These are phyloP conservation scores for Didymella segeticola DNA, from an alignment of 2,329 filamentous ascomycete species.

Conservation along the genomic window DNA sequence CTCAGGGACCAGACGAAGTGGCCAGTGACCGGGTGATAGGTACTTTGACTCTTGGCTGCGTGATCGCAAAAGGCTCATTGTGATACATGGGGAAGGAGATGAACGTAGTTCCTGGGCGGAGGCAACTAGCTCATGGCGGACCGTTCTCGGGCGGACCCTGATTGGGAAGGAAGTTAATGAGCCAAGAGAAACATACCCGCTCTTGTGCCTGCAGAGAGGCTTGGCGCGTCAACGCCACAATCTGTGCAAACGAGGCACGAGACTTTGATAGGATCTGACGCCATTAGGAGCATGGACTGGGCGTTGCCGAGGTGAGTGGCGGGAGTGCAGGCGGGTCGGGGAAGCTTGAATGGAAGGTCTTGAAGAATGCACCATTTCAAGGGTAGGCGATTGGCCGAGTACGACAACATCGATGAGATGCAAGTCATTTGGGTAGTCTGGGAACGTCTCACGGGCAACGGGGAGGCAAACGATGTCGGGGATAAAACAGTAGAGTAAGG, in stretches of 20 bases:
- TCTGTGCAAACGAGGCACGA: conserved; percentile 15
- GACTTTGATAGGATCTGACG: neutral
- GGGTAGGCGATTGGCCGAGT: neutral
- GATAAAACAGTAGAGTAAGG: neutral
- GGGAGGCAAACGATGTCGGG: neutral
- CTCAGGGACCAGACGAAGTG: conserved; percentile 26
- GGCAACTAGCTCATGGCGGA: conserved; percentile 17
- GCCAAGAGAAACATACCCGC: conserved; percentile 22
- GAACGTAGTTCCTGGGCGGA: conserved; percentile 24
- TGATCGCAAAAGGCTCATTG: conserved; percentile 17
- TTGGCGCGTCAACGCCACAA: conserved; percentile 24
- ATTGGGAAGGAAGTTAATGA: conserved; percentile 35
- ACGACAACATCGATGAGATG: neutral
- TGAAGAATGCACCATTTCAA: neutral
- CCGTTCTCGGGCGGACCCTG: conserved; percentile 19
- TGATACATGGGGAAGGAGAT: conserved; percentile 33
- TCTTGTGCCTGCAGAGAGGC: conserved; percentile 9
- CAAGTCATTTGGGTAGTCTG: neutral
- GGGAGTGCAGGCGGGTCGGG: neutral
- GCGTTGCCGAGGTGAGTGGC: conserved; percentile 12
- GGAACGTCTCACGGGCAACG: neutral
- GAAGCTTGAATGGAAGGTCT: conserved; percentile 9
- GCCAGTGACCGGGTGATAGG: conserved; percentile 22
- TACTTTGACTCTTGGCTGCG: conserved; percentile 29
- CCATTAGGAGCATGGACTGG: neutral